These are phyloP conservation scores for Peronospora destructor DNA, from an alignment of 352 stramenopile species.

Conservation along the genomic window DNA sequence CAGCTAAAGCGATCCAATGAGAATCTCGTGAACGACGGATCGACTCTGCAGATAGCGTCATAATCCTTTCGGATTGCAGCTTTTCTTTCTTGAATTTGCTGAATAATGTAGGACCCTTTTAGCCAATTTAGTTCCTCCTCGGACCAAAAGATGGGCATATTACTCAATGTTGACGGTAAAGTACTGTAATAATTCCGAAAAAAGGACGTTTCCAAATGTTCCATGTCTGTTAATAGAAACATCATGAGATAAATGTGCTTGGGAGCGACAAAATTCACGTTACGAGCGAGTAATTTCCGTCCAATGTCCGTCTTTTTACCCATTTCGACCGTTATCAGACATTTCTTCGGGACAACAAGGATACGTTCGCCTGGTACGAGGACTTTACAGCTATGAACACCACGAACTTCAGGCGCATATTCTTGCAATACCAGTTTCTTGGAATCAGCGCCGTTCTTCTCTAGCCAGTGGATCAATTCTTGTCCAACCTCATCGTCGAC, in stretches of 20 bases:
- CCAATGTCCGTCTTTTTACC: slow-evolving; percentile 95
- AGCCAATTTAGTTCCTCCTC: slow-evolving; percentile 91
- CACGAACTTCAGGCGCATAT: slow-evolving; percentile 90
- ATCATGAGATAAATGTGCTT: slow-evolving; percentile 99
- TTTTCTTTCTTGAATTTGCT: slow-evolving; percentile 94
- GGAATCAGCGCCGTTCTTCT: slow-evolving; percentile 58
- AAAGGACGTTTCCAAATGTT: slow-evolving; percentile 81
- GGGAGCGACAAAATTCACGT: slow-evolving; percentile 94
- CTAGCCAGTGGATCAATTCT: slow-evolving; percentile 74
- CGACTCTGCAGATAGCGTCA: slow-evolving; percentile 90
- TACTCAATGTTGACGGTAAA: slow-evolving; percentile 90
- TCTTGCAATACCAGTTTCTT: slow-evolving; percentile 76
- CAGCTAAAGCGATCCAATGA: slow-evolving; percentile 97
- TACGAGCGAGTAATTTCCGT: slow-evolving; percentile 86
- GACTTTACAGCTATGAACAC: slow-evolving; percentile 86
- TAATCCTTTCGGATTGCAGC: slow-evolving; percentile 97
- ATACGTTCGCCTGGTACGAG: slow-evolving; percentile 83
- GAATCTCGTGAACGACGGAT: slow-evolving; percentile 88
- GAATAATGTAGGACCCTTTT: slow-evolving; percentile 87
- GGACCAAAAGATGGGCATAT: slow-evolving; percentile 99
- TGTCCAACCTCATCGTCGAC: slow-evolving; percentile 42
- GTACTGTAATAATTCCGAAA: slow-evolving; percentile 97
- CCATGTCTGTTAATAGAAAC: slow-evolving; percentile 96
- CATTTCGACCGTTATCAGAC: slow-evolving; percentile 99
- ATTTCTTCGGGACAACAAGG: slow-evolving; percentile 91